Conservation (phyloP, 2,329 filamentous ascomycete species). For the Bipolaris bicolor region DNA sequence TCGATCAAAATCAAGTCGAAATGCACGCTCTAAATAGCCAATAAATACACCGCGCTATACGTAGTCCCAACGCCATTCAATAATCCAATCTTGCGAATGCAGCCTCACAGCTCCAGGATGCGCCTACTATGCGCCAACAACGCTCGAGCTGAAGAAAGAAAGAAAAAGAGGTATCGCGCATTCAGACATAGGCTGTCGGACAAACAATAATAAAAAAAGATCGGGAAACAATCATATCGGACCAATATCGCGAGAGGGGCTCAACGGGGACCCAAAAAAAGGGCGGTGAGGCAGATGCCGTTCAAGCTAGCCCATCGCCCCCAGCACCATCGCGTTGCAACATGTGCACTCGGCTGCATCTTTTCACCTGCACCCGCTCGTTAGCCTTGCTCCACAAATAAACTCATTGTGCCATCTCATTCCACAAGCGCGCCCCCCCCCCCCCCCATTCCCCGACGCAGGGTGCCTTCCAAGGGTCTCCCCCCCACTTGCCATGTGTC, state of each 20-base stretch:
- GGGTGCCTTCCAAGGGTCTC: too few species aligned
- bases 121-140: constrained; percentile 6
- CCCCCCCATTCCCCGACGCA: neutral
- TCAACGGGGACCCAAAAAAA: neutral
- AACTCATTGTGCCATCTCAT: too few species aligned
- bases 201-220: neutral
- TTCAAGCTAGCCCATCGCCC: neutral
- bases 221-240: neutral
- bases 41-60: neutral
- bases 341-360: too few species aligned
- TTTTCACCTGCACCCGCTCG: too few species aligned
- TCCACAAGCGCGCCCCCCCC: too few species aligned
- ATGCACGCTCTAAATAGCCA: neutral
- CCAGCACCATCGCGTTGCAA: too few species aligned
- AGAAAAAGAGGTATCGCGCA: constrained; percentile 3
- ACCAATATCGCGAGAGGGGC: neutral
- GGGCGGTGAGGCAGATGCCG: neutral
- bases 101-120: neutral
- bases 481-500: neutral
- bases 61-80: constrained; percentile 2
- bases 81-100: neutral
- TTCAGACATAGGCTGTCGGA: neutral
- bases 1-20: neutral
- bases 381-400: too few species aligned
- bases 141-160: neutral